These are phyloP conservation scores for Nakazawaea ernobii DNA, from an alignment of 805 yeast species.

Conservation along the genomic window DNA sequence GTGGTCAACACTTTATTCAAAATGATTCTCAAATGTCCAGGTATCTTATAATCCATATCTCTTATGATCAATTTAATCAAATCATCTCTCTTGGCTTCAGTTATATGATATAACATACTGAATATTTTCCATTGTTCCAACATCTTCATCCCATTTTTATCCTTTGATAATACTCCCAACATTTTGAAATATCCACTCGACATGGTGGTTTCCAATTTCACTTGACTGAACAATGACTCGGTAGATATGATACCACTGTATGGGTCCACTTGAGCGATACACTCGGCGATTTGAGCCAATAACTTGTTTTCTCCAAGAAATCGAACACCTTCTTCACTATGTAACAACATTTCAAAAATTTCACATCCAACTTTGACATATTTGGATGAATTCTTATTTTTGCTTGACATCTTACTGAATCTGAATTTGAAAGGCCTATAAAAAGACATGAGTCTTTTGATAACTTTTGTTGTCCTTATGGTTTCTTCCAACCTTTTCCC, in stretches of 20 bases:
- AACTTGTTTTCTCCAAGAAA: constrained; percentile 69
- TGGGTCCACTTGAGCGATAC: constrained; percentile 81
- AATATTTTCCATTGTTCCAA: constrained; percentile 81
- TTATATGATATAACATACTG: constrained; percentile 70
- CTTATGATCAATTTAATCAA: constrained; percentile 52
- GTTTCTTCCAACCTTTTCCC: constrained; percentile 73
- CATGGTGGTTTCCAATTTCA: constrained; percentile 55
- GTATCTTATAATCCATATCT: constrained; percentile 52
- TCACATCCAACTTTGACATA: constrained; percentile 73
- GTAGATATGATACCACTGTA: constrained; percentile 65
- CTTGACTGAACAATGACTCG: constrained; percentile 67
- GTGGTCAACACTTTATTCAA: constrained; percentile 59
- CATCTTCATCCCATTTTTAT: constrained; percentile 57
- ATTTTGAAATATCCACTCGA: constrained; percentile 75
- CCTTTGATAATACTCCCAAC: constrained; percentile 64
- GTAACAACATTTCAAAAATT: constrained; percentile 59
- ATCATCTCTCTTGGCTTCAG: constrained; percentile 51
- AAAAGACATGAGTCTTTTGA: constrained; percentile 79
- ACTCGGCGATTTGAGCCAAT: constrained; percentile 83
- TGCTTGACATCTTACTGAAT: constrained; percentile 47
- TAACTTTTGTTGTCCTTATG: constrained; percentile 72
- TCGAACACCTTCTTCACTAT: constrained; percentile 58
- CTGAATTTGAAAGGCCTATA: constrained; percentile 88
- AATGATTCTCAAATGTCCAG: constrained; percentile 64
- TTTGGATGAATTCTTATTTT: constrained; percentile 43